A percentile compares a stretch with the other conserved stretches of the same genome.
These are phyloP conservation scores for Hypericum androsaemum DNA, from an alignment of 345 rosid genomes.

Conservation along the genomic window DNA sequence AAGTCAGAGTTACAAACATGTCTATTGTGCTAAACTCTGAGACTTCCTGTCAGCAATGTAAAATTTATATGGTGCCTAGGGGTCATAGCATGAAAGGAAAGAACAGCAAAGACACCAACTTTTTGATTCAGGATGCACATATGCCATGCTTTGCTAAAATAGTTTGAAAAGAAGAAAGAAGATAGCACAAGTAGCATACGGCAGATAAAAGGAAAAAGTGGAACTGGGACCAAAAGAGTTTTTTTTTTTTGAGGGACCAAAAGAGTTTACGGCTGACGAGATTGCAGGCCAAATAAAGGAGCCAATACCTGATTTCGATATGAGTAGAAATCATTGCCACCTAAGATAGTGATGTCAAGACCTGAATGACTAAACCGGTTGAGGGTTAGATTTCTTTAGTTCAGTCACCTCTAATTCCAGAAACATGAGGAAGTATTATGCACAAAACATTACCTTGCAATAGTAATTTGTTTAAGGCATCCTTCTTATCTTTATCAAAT, in stretches of 20 bases:
- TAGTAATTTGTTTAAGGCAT: constrained; percentile 51
- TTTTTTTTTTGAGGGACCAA: no score
- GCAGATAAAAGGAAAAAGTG: no score
- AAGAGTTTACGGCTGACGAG: no score
- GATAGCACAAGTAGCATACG: no score
- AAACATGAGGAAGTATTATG: background rate
- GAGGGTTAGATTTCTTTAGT: constrained; percentile 15
- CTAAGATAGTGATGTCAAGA: constrained; percentile 78
- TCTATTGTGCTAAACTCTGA: background rate
- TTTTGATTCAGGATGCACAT: no score
- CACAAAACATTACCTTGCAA: constrained; percentile 52
- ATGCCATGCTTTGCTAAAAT: no score
- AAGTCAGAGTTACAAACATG: background rate
- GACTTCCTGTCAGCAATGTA: background rate
- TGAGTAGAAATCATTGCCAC: constrained; percentile 92
- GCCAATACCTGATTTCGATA: constrained; percentile 66
- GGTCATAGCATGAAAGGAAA: no score
- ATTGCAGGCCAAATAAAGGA: background rate
- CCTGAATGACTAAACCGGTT: constrained; percentile 41
- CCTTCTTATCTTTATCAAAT: constrained; percentile 39
- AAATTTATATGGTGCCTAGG: background rate
- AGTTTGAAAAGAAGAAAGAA: no score
- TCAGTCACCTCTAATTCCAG: background rate
- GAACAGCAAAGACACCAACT: no score
- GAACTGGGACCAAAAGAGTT: no score